Evolutionary conservation across 106 monocot species (phyloP), one percentile per base, ranked within the genome.

Genomic region (Agapanthus africanus): DNA sequence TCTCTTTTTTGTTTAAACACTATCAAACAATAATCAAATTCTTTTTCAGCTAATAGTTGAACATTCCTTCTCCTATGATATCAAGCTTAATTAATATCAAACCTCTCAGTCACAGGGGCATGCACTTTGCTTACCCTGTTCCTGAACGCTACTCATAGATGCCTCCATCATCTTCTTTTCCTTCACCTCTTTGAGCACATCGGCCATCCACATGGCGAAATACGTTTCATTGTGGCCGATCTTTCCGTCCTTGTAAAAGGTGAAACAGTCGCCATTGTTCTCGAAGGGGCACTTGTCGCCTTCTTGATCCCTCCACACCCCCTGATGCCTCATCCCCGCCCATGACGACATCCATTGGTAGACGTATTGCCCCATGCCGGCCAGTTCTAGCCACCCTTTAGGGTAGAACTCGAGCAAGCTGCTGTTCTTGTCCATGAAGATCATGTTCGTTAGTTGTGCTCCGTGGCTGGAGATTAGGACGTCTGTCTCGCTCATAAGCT

Each of bases 381-480:
- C 87, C 2, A 74, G 21, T 60, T 94, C 81, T 37, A 57, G 50
- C 90, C 90, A 94, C 10, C 94, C 90, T 21, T 81, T 88, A 4
- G 87, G 90, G 65, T 85, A 91, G 72, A 94, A 85, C 83, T 94
- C 91, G 87, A 90, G 78, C 7, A 93, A 52, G 68, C 87, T 88
- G 71, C 87, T 91, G 77, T 83, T 86, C 74, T 71, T 76, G 37
- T 95, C 78, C 91, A 95, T 83, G 75, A 91, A 85, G 7, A 85
- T 14, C 77, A 95, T 72, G 77, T 91, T 91, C 4, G 94, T 83
- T 72, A 95, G 37, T 74, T 95, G 91, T 22, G 83, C 94, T 19
- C 94, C 94, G 38, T 91, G 94, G 22, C 74, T 67, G 0, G 91
- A 73, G 11, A 78, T 73, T 33, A 95, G 22, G 32, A 91, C 54